Conservation (phyloP, 306 rosid genomes). For the Canavalia ensiformis region DNA sequence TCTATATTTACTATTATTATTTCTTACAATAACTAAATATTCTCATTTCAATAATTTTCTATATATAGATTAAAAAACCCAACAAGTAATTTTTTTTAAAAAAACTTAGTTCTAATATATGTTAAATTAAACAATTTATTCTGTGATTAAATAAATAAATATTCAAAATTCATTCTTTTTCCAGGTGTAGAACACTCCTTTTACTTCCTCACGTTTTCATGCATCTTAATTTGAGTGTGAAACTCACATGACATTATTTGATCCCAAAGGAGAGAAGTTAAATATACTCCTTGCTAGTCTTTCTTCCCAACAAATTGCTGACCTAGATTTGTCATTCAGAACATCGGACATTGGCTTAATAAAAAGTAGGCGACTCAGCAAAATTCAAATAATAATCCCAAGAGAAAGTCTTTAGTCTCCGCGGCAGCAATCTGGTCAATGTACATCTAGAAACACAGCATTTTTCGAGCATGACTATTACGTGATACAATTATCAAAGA, state of each 20-base stretch:
- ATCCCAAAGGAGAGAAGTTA: background rate
- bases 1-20: too few species aligned
- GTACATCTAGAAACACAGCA: slow-evolving; percentile 3
- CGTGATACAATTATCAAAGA: background rate
- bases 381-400: background rate
- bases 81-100: too few species aligned
- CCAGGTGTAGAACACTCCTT: too few species aligned
- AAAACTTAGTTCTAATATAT: too few species aligned
- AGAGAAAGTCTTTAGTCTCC: background rate
- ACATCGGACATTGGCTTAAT: background rate
- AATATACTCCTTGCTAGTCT: background rate
- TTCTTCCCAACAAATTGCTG: slow-evolving; percentile 4
- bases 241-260: background rate
- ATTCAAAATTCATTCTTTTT: too few species aligned
- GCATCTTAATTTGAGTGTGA: background rate
- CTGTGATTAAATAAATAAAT: too few species aligned
- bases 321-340: slow-evolving; percentile 8
- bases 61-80: too few species aligned
- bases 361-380: background rate
- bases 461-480: slow-evolving; percentile 1
- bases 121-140: too few species aligned
- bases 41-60: too few species aligned
- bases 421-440: background rate
- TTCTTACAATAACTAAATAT: too few species aligned
- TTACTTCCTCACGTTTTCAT: background rate